Evolutionary conservation across 2,329 filamentous ascomycete genomes (phyloP), one percentile per base, ranked within the genome.

Genomic region (Talaromyces sp.): DNA sequence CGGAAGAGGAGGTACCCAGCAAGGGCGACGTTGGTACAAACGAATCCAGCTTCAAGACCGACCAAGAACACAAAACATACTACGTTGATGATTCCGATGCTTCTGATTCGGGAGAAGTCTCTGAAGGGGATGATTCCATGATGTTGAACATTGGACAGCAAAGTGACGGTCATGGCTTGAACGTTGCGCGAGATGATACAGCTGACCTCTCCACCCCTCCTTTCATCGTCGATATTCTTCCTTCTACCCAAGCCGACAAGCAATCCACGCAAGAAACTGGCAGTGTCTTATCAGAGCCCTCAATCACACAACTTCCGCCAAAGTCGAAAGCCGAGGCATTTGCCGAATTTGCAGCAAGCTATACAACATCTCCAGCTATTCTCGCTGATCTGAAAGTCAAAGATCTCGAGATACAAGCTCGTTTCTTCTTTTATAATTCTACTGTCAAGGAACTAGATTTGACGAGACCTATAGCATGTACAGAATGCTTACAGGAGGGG

Each of bases 61-160:
- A 45, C 19, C 39, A 45, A n/a, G 47, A 57, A 25, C 49, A 61
- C 37, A 67, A 61, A 31, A 27, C 62, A 5, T 68, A 71, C 50
- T 66, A 68, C 54, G 69, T 73, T 27, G 70, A 73, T 43, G 70
- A 73, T 25, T 73, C 71, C 10, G 70, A 73, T 41, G 69, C 69
- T 50, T 72, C 71, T 13, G 72, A 73, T 10, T 66, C 69, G 22
- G 70, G 68, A 37, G 71, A 71, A 13, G 68, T 69, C 27, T 72
- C 73, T 17, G 78, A 77, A 64, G 78, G 75, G 2, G 78, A 78
- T 60, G 75, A 79, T 61, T 78, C 77, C 0, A 80, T 82, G 61
- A 65, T 81, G 70, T 67, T 82, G 64, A 81, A 81, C 61, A 70
- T 81, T 58, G 75, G 76, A 35, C 66, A 69, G 6, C 61, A 67